phyloP scores from a whole-genome alignment of 495 filamentous ascomycete genomes.

The Paragyromitra xinjiangensis region DNA sequence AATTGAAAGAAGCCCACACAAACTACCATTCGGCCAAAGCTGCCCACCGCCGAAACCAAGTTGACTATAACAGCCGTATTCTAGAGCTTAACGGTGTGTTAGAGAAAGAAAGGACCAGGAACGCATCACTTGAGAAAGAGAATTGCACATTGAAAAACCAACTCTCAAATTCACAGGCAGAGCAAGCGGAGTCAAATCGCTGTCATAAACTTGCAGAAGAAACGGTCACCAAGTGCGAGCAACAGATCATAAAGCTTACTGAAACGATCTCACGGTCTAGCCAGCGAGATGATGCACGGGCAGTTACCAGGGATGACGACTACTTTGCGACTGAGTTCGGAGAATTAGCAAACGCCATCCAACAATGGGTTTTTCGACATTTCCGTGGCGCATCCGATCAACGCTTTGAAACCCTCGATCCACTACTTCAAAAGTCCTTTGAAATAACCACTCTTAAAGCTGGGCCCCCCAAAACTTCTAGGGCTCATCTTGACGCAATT shows the following conservation, averaged over 20 bases:
- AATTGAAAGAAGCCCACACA: neutral
- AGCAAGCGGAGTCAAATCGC: conserved; percentile 21
- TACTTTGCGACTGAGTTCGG: conserved; percentile 38
- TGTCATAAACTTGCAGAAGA: conserved; percentile 4
- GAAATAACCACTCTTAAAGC: neutral
- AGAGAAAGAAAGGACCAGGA: neutral
- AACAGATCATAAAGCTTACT: conserved; percentile 13
- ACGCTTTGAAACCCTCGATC: conserved; percentile 1
- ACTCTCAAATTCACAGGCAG: neutral
- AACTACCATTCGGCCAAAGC: neutral
- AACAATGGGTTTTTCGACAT: conserved; percentile 40
- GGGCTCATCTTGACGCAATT: conserved; percentile 17
- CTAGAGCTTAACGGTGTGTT: neutral
- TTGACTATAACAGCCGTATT: neutral
- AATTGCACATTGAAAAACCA: neutral
- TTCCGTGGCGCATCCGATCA: conserved; percentile 1
- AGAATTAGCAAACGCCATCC: conserved; percentile 27
- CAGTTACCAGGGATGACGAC: conserved; percentile 25
- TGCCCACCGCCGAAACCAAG: neutral
- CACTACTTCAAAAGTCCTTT: neutral
- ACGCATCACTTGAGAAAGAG: neutral
- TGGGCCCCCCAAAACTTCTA: neutral
- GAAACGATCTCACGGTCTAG: conserved; percentile 19
- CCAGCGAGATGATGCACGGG: neutral
- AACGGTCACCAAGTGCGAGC: neutral